Evolutionary conservation across 768 basidiomycete species (phyloP).

Genomic region (Austroboletus eburneus): DNA sequence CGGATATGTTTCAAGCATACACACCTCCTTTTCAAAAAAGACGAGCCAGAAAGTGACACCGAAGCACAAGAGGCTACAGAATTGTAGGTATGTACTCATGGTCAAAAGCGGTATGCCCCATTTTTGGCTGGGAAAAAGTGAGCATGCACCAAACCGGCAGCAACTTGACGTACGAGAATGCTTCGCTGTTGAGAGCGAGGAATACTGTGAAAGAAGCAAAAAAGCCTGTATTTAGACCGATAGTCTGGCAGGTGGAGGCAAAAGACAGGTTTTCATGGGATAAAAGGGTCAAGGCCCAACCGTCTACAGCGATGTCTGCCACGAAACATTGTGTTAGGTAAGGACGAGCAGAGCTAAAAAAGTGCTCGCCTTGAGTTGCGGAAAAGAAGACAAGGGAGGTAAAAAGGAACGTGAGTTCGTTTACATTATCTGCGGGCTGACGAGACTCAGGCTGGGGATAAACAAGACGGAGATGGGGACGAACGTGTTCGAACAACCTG

Average conservation of each 20-base stretch:
- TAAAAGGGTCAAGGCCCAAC: conserved; percentile 80
- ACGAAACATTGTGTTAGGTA: conserved; percentile 12
- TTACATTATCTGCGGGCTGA: conserved; percentile 79
- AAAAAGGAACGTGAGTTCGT: conserved; percentile 77
- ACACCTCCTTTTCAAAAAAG: conserved; percentile 85
- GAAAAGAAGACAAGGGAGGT: conserved; percentile 90
- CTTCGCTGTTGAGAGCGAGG: conserved; percentile 91
- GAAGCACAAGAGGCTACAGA: conserved; percentile 81
- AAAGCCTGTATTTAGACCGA: conserved; percentile 93
- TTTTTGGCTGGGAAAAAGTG: conserved; percentile 44
- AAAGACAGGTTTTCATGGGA: conserved; percentile 94
- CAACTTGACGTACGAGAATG: conserved; percentile 63
- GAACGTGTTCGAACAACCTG: conserved; percentile 73
- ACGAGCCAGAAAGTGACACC: conserved; percentile 84
- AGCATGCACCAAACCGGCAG: conserved; percentile 2
- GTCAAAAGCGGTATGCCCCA: conserved; percentile 75
- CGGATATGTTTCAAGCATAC: conserved; percentile 12
- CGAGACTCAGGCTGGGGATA: conserved; percentile 8
- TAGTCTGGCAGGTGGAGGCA: conserved; percentile 97
- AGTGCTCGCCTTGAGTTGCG: conserved; percentile 83
- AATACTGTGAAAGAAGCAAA: conserved; percentile 97
- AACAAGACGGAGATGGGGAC: conserved; percentile 11
- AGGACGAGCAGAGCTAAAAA: background rate
- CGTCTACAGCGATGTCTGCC: conserved; percentile 95
- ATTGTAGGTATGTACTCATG: conserved; percentile 75